Evolutionary conservation across 768 basidiomycete genomes (phyloP), one percentile per base, ranked within the genome.

Genomic region (Rickenella mellea): DNA sequence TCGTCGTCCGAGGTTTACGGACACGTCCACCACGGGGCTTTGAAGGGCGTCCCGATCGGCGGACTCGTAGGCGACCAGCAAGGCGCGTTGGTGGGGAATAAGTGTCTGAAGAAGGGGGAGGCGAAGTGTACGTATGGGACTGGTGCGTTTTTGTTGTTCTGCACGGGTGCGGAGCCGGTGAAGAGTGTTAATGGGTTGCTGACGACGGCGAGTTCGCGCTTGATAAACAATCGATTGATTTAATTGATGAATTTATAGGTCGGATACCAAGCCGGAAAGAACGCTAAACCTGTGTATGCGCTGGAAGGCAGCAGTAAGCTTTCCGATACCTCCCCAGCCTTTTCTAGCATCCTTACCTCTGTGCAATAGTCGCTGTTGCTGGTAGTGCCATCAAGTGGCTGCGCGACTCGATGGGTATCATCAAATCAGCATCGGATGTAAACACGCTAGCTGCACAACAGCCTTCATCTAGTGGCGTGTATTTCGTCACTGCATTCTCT

Each of bases 51-150:
- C 9, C 83, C 83, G 7, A 88, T 99, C 41, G 92, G 81, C 27
- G 94, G 94, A 17, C 76, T 98, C 36, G 80, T 94, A 6, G 96
- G 96, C n/a, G 96, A 99, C 58, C 96, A 99, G 65, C 96, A 99
- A 60, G 96, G 86, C 5, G 94, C 94, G 19, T 67, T 99, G 19
- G 78, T 97, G 39, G 96, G 94, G 0, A 97, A 99, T 68, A 97
- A 96, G 61, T 98, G 96, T 56, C 61, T 99, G 41, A 68, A 56
- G n/a, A 70, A 76, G 49, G 94, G 94, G 14, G 86, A 97, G 59
- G 94, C 93, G 2, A 99, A 99, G 64, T 96, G 92, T 63, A 99
- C 96, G 4, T 99, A 94, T 53, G 94, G 94, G 20, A 97, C 94
- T 1, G 94, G 96, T 24, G 91, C 91, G 27, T 99, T 99, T 70